Evolutionary conservation across 495 filamentous ascomycete species (phyloP).

Genomic region (Hypoxylon lienhwacheense): DNA sequence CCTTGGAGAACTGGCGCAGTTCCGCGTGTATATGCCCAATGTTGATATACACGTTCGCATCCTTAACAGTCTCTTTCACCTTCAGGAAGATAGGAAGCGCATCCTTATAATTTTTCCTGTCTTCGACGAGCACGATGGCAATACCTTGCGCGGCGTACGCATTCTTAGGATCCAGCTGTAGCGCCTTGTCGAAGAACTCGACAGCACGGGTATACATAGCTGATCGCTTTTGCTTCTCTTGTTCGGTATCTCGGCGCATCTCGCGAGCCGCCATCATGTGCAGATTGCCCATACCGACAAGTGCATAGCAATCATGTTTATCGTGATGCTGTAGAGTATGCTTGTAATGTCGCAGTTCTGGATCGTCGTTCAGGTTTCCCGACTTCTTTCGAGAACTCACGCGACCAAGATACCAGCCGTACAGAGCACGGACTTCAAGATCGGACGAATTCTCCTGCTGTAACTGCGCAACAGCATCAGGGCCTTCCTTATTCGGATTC

Average conservation of each 20-base stretch:
- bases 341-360: constrained; percentile 91
- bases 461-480: constrained; percentile 77
- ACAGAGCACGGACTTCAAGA: constrained; percentile 86
- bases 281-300: constrained; percentile 95
- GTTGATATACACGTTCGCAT: constrained; percentile 84
- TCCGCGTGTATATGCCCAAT: constrained; percentile 91
- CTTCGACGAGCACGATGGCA: constrained; percentile 89
- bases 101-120: constrained; percentile 78
- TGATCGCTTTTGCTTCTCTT: constrained; percentile 84
- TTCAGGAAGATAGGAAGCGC: constrained; percentile 87
- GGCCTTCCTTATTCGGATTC: constrained; percentile 80
- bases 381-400: constrained; percentile 74
- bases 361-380: constrained; percentile 81
- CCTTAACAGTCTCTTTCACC: constrained; percentile 83
- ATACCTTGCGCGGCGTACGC: constrained; percentile 96
- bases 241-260: constrained; percentile 86
- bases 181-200: constrained; percentile 96
- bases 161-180: constrained; percentile 89
- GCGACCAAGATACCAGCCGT: constrained; percentile 88
- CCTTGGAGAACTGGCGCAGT: constrained; percentile 80
- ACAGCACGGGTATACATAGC: constrained; percentile 87
- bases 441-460: constrained; percentile 78
- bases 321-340: constrained; percentile 91
- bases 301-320: constrained; percentile 93
- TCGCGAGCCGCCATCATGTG: constrained; percentile 84